These are phyloP conservation scores for Wickerhamomyces ciferrii DNA, from an alignment of 805 yeast genomes.

Conservation along the genomic window DNA sequence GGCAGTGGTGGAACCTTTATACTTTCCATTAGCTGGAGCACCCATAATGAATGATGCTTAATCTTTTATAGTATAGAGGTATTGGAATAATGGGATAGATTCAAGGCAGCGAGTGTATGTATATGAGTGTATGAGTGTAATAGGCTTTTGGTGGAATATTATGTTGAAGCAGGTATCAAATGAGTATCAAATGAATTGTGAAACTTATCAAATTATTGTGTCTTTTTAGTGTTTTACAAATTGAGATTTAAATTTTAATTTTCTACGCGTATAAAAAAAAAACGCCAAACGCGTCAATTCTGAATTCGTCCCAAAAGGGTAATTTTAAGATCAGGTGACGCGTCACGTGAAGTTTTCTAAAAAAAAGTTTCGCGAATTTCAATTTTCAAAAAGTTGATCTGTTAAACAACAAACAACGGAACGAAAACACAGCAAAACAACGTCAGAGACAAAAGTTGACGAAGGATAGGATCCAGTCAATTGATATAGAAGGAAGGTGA, in stretches of 20 bases:
- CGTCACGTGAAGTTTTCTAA: background rate
- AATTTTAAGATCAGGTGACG: background rate
- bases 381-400: background rate
- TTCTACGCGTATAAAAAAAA: background rate
- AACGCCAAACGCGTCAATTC: background rate
- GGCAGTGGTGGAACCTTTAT: conserved; percentile 47
- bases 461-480: too few relatives aligned
- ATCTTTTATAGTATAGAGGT: background rate
- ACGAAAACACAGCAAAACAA: background rate
- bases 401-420: background rate
- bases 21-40: conserved; percentile 14
- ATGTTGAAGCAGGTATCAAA: too few relatives aligned
- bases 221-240: background rate
- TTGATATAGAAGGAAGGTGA: background rate
- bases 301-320: background rate
- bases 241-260: background rate
- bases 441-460: background rate
- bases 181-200: too few relatives aligned
- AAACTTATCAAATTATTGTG: background rate
- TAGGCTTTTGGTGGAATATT: too few relatives aligned
- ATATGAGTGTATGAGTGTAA: too few relatives aligned
- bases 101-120: background rate
- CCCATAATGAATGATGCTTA: conserved; percentile 1
- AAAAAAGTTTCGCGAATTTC: background rate
- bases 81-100: too few relatives aligned